These are phyloP conservation scores for Cyanodermella asteris DNA, from an alignment of 2,329 filamentous ascomycete genomes.

Conservation along the genomic window DNA sequence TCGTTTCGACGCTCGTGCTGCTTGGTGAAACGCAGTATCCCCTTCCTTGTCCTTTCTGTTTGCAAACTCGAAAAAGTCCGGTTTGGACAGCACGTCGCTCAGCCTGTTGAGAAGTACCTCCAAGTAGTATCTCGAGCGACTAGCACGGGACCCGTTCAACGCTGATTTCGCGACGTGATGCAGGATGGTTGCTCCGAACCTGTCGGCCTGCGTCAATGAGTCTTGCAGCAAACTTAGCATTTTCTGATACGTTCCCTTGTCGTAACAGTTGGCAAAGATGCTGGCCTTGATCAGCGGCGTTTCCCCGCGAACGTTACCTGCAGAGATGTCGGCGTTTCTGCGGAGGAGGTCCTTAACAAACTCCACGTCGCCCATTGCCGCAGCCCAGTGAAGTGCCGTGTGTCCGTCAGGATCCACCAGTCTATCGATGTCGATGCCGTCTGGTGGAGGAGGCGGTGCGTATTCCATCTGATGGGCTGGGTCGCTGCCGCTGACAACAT, in stretches of 20 bases:
- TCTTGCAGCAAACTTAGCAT: conserved; percentile 66
- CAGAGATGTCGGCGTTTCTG: conserved; percentile 53
- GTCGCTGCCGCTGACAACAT: conserved; percentile 63
- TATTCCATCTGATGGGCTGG: conserved; percentile 32
- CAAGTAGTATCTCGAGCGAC: conserved; percentile 79
- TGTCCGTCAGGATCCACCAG: conserved; percentile 86
- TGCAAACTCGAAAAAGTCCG: conserved; percentile 55
- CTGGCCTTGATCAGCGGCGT: conserved; percentile 89
- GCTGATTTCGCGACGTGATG: conserved; percentile 87
- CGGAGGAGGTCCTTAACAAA: conserved; percentile 73
- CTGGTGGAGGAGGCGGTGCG: conserved; percentile 52
- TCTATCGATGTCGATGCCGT: conserved; percentile 72
- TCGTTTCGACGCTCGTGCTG: conserved; percentile 65
- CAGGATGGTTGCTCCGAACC: conserved; percentile 67
- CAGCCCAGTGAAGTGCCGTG: conserved; percentile 89
- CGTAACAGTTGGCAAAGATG: conserved; percentile 90
- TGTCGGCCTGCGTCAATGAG: conserved; percentile 61
- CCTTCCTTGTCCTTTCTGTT: conserved; percentile 69
- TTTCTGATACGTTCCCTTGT: conserved; percentile 72
- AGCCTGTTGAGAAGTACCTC: conserved; percentile 79
- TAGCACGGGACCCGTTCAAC: conserved; percentile 63
- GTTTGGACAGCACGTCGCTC: conserved; percentile 51
- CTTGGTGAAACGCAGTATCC: conserved; percentile 44
- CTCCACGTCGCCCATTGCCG: conserved; percentile 87
- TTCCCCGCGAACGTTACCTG: conserved; percentile 50